phyloP scores from a whole-genome alignment of 176 grass and related monocot genomes.

The Eragrostis curvula region DNA sequence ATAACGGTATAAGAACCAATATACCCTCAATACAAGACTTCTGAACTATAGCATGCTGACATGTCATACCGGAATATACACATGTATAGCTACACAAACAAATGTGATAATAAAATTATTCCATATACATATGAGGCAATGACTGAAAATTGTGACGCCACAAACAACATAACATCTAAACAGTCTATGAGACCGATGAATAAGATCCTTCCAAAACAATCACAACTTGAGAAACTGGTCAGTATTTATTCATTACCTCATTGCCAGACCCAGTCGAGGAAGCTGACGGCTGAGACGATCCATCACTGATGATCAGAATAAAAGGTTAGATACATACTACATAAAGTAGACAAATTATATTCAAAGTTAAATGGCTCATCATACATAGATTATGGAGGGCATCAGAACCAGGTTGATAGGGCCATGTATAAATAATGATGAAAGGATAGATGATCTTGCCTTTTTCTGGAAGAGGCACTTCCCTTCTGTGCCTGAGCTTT shows the following conservation, averaged over 20 bases:
- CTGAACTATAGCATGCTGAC: not conserved
- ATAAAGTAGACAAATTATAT: not conserved
- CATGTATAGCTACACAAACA: conserved; percentile 6
- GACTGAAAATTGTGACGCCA: not conserved
- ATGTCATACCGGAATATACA: conserved; percentile 21
- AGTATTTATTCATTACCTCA: conserved; percentile 62
- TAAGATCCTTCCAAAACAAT: conserved; percentile 18
- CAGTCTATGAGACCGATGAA: conserved; percentile 10
- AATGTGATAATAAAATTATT: conserved; percentile 29
- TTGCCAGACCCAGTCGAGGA: conserved; percentile 48
- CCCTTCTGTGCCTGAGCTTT: conserved; percentile 54
- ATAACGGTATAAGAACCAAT: conserved; percentile 10
- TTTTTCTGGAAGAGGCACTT: conserved; percentile 47
- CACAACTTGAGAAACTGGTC: not conserved
- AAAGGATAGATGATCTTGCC: conserved; percentile 54
- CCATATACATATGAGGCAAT: not conserved
- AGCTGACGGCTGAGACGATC: conserved; percentile 39
- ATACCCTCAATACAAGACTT: conserved; percentile 20
- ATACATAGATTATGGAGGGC: conserved; percentile 3
- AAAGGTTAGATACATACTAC: conserved; percentile 36
- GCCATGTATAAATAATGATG: conserved; percentile 31
- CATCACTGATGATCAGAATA: conserved; percentile 55
- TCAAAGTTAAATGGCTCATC: conserved; percentile 6
- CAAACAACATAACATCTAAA: conserved; percentile 19
- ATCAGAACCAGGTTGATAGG: not conserved